Base-by-base conservation (phyloP, 2,329 filamentous ascomycete genomes). In the Ascochyta pisi region DNA sequence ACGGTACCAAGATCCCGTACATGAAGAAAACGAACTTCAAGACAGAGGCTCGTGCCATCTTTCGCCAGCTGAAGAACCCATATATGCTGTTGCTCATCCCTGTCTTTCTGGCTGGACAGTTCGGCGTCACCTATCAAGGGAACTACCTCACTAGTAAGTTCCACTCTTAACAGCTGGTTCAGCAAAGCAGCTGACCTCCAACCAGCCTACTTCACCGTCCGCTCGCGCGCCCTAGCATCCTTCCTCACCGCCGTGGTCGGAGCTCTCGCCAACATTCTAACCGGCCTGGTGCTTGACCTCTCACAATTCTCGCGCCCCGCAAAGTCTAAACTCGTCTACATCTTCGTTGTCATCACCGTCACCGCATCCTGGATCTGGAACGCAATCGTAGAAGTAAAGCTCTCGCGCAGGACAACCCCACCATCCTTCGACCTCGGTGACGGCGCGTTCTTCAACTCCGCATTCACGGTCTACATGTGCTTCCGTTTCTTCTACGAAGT, bases 401-500 rank as follows among this genome's bases (percentile, higher is more conserved):
- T 54, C 26, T 43, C 51, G 3, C 43, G 44, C n/a, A 48, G 43
- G 44, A 3, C 29, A 7, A 38, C 33, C 15, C 34, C 38, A 7
- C 51, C 51, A 4, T 48, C 51, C 7, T 54, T 54, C 44, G 51
- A 54, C 31, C 51, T 54, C 10, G 51, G 51, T 16, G 51, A 54
- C 24, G 51, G 51, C 4, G 43, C 44, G 1, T 54, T 54, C 8
- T 54, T 54, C 24, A 54, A 54, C 31, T 54, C 51, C 12, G 51
- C 51, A 1, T 54, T 54, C 31, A 54, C 51, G 1, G 51, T 54
- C 7, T 54, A 54, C 44, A 54, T 54, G 51, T 48, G 44, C 38
- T 54, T 54, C 44, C 44, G 51, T 31, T 54, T 54, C 51, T 54
- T 54, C 44, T 54, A 54, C 44, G 51, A 54, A 23, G 38, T 54